Evolutionary conservation across 352 stramenopile genomes (phyloP).

Genomic region (Phytophthora pseudosyringae): DNA sequence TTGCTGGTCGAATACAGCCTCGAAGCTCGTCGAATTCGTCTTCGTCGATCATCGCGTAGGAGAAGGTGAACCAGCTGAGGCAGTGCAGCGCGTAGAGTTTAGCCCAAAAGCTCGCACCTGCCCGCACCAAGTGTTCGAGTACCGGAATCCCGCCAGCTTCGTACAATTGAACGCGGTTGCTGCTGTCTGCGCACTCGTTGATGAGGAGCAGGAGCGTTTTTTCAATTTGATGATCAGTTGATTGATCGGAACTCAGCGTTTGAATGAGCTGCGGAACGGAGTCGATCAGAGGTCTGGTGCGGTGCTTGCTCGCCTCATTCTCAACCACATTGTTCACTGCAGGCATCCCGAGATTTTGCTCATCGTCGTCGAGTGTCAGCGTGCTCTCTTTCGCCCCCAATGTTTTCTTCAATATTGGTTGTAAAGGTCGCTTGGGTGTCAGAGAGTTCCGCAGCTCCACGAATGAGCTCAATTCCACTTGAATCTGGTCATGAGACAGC

Average conservation of each 20-base stretch:
- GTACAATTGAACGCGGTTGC: conserved; percentile 7
- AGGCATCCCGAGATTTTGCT: too few relatives aligned
- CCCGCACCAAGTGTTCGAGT: neutral
- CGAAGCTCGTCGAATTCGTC: conserved; percentile 15
- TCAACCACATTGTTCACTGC: too few relatives aligned
- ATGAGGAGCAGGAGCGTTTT: neutral
- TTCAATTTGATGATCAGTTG: conserved; percentile 2
- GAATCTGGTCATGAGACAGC: neutral
- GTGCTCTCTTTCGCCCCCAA: too few relatives aligned
- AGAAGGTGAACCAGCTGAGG: conserved; percentile 33
- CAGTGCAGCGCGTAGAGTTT: conserved; percentile 30
- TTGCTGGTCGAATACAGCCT: conserved; percentile 12
- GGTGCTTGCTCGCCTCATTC: too few relatives aligned
- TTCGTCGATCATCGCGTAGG: conserved; percentile 18
- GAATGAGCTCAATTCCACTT: neutral
- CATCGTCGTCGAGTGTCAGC: too few relatives aligned
- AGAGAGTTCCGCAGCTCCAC: neutral
- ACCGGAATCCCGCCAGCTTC: conserved; percentile 3
- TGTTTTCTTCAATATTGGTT: too few relatives aligned
- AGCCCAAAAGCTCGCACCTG: neutral
- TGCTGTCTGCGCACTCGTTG: neutral
- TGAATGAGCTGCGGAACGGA: conserved; percentile 18
- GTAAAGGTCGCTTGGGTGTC: too few relatives aligned
- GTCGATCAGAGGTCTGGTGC: too few relatives aligned
- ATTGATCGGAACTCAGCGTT: neutral